Conservation (phyloP, 768 basidiomycete species). For the Lentinula guzmanii region DNA sequence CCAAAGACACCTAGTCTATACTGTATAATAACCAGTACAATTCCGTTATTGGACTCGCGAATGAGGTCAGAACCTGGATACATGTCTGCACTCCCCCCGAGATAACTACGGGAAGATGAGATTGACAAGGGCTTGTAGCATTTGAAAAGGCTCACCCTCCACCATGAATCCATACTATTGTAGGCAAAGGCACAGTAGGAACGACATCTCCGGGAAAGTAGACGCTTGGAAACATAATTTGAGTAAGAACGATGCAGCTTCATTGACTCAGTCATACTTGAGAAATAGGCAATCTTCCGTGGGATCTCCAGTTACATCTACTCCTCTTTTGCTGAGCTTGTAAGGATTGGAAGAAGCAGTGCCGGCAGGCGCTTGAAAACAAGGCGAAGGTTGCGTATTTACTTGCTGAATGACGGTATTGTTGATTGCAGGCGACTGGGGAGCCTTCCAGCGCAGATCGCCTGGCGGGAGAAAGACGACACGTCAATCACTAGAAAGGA, state of each 20-base stretch:
- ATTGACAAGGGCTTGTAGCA: neutral
- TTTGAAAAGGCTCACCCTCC: conserved; percentile 23
- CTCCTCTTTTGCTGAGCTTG: conserved; percentile 5
- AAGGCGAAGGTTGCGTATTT: conserved; percentile 22
- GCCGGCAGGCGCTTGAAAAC: conserved; percentile 24
- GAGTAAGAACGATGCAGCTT: too few relatives aligned
- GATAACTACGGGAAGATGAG: conserved; percentile 20
- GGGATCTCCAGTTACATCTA: neutral
- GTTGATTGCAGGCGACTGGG: conserved; percentile 19
- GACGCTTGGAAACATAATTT: conserved; percentile 12
- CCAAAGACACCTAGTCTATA: conserved; percentile 29
- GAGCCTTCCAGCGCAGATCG: conserved; percentile 27
- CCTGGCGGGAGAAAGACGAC: conserved; percentile 13
- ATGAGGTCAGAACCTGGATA: conserved; percentile 20
- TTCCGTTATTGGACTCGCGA: conserved; percentile 13
- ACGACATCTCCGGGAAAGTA: conserved; percentile 18
- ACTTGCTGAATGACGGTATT: conserved; percentile 24
- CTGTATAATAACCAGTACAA: conserved; percentile 23
- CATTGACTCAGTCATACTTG: conserved; percentile 18
- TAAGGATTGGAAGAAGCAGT: conserved; percentile 24
- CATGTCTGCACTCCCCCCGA: conserved; percentile 8
- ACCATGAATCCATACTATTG: conserved; percentile 30
- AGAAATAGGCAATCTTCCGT: conserved; percentile 38
- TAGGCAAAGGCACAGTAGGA: conserved; percentile 16
- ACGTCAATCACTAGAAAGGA: neutral